Evolutionary conservation across 441 rosid genomes (phyloP).

Genomic region (Arabidopsis lyrata): DNA sequence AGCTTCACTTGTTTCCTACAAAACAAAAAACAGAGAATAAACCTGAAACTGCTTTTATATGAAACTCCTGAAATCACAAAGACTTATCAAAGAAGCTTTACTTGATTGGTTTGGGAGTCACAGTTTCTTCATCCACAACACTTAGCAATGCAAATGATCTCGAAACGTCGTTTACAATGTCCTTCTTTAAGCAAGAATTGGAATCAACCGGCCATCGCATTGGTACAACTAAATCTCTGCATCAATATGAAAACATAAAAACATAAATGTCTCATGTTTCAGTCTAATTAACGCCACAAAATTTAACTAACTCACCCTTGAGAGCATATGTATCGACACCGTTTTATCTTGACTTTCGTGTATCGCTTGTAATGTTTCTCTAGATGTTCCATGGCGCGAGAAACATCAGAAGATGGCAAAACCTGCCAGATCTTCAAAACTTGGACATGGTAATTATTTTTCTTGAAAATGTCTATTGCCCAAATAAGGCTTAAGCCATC

Average conservation of each 20-base stretch:
- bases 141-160: constrained; percentile 33
- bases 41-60: not conserved
- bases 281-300: not conserved
- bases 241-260: not conserved
- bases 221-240: constrained; percentile 39
- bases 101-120: constrained; percentile 25
- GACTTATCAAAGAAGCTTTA: not conserved
- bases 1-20: constrained; percentile 25
- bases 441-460: constrained; percentile 36
- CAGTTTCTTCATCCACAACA: constrained; percentile 18
- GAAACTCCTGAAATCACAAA: not conserved
- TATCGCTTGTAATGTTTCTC: constrained; percentile 30
- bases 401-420: constrained; percentile 41
- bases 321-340: constrained; percentile 24
- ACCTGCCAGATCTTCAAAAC: constrained; percentile 56
- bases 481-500: constrained; percentile 41
- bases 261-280: not conserved
- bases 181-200: not conserved
- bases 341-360: constrained; percentile 26
- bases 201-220: constrained; percentile 35
- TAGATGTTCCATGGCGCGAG: constrained; percentile 33
- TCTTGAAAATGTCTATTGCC: constrained; percentile 46
- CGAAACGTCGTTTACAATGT: constrained; percentile 2
- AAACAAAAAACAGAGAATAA: not conserved
- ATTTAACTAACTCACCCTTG: constrained; percentile 28